Conservation (phyloP, 305 asterid genomes). For the Fraxinus xanthoxyloides region DNA sequence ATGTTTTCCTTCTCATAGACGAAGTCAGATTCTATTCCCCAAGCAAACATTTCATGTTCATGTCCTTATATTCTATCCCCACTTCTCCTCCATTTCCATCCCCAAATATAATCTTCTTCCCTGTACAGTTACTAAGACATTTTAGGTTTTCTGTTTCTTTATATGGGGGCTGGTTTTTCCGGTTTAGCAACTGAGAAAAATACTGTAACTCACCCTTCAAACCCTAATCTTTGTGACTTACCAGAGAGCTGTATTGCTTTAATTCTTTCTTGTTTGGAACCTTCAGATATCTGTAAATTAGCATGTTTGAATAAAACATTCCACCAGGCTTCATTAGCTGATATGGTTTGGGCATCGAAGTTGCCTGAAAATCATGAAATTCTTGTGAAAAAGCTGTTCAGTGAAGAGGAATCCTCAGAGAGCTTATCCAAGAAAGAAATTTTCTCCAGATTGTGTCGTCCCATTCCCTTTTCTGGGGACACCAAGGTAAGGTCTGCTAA, state of each 20-base stretch:
- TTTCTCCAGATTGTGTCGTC: constrained; percentile 34
- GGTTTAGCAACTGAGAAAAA: neutral
- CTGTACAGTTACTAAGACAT: neutral
- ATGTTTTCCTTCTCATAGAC: neutral
- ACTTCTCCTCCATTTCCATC: neutral
- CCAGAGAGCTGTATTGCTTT: constrained; percentile 57
- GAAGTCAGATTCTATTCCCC: neutral
- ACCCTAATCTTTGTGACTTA: constrained; percentile 36
- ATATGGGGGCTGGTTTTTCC: constrained; percentile 48
- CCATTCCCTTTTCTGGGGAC: constrained; percentile 29
- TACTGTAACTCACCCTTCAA: neutral
- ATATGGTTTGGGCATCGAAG: constrained; percentile 43
- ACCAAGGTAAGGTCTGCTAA: constrained; percentile 33
- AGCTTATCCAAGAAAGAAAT: constrained; percentile 35
- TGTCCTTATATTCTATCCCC: neutral
- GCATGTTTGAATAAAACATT: constrained; percentile 36
- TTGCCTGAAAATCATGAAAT: constrained; percentile 43
- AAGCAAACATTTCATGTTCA: neutral
- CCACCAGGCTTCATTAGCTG: constrained; percentile 45
- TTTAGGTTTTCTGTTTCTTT: neutral
- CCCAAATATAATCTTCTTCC: neutral
- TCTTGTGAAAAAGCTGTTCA: constrained; percentile 30
- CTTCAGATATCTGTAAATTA: constrained; percentile 40
- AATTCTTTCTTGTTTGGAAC: constrained; percentile 33
- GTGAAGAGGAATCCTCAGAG: neutral